Evolutionary conservation across 805 yeast species (phyloP), one percentile per base, ranked within the genome.

Genomic region (Sugiyamaella boreocaroliniensis): DNA sequence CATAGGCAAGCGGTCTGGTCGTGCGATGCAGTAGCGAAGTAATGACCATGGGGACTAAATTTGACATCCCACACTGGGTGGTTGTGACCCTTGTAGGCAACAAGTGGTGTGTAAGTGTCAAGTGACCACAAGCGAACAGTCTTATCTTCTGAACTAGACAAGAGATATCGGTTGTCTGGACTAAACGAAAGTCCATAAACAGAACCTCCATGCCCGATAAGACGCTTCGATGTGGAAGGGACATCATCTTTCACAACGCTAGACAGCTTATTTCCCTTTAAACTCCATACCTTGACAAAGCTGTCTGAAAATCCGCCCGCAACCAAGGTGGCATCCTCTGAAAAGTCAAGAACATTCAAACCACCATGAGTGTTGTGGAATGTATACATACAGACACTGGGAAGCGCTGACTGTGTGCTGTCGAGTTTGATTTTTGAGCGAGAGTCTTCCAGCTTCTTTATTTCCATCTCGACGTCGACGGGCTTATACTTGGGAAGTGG

Each of bases 61-160:
- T 85, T 80, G 7, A 93, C 97, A 66, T 93, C 98, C 99, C 99
- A 93, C 26, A 93, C 86, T 1, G 99, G 98, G 60, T 88, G 95
- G 63, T 83, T 88, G 66, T 93, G 99, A 8, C 98, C 97, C 67
- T 88, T 89, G 71, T 93, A 93, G n/a, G 89, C 80, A 1, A 93
- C 99, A 47, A 93, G 75, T 1, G 95, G 83, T 0, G 95, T 81
- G 66, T 80, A 88, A 0, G 97, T 86, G 64, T 93, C 98, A 68
- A 88, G 70, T 0, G 97, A 88, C 99, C 99, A 93, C 54, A 93
- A 71, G 57, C 97, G 76, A 4, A 85, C 95, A 0, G 97, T 87
- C 64, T 86, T 85, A 69, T 93, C 99, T 64, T 89, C 98, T 1
- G 96, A 86, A 6, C 86, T 78, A 0, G 96, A 83, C 12, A 93